Base-by-base conservation (phyloP, 2,329 filamentous ascomycete genomes). In the Graphilbum sp. region DNA sequence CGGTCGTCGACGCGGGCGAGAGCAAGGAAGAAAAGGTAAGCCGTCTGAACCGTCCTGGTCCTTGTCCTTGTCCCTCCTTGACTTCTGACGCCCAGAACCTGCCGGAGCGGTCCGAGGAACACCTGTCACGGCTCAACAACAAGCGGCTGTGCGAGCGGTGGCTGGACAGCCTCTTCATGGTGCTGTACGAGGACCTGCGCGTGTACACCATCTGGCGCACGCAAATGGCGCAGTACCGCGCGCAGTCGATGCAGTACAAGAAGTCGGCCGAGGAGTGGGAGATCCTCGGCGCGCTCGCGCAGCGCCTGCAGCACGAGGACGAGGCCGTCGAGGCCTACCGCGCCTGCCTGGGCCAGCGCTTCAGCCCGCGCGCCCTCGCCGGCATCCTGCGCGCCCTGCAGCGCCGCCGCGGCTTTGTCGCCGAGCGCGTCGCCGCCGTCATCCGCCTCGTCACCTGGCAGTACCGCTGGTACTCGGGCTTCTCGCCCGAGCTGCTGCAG, bases 161-260 rank as follows among this genome's bases (percentile, higher is more conserved):
- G 90, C 71, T 98, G 3, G 90, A 98, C 59, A 96, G 93, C 51
- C 69, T 98, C 18, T 98, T 98, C 63, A 98, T 98, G 90, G 90
- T 96, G 0, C 69, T 98, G 3, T 98, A 98, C 56, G 90, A 98
- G 57, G 90, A 98, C 52, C 70, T 98, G 16, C 83, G 90, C 36
- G 88, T 98, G 34, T 98, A 98, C 64, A 98, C 90, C 12, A 98
- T 98, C 57, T 98, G 90, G 90, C 79, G 90, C 40, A 96, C 90
- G 1, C 90, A 98, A 56, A 90, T 96, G 75, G 83, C 86, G 0
- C 88, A 96, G 55, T 95, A 87, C 54, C 79, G 84, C 18, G 84
- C 88, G 38, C 88, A 96, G 57, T 81, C 88, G 44, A 78, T 94
- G 57, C 79, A 92, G 47, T 98, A 96, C 64, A 90, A 90, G 61